A percentile compares a stretch with the other conserved stretches of the same genome.
phyloP scores from a whole-genome alignment of 768 basidiomycete genomes.

The Clathrus columnatus region DNA sequence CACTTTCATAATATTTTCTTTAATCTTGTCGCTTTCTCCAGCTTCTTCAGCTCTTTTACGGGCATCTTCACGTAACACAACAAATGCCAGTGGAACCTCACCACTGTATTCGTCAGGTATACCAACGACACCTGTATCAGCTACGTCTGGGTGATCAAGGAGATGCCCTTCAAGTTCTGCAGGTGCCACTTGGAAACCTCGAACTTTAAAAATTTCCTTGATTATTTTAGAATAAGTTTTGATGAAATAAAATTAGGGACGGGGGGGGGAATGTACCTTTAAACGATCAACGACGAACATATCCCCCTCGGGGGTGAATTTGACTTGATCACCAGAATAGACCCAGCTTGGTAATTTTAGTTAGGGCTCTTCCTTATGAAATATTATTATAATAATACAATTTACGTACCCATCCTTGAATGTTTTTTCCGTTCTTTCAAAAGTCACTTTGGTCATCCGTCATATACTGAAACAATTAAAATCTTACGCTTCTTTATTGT shows the following conservation, averaged over 20 bases:
- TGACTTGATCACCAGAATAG: conserved; percentile 5
- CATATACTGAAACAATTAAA: not conserved
- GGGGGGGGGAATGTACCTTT: not conserved
- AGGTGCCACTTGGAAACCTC: conserved; percentile 23
- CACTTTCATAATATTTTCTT: conserved; percentile 50
- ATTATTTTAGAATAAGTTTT: conserved; percentile 17
- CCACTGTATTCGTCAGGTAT: conserved; percentile 26
- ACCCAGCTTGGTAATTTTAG: not conserved
- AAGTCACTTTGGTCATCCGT: not conserved
- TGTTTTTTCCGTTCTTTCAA: conserved; percentile 51
- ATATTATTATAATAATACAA: too few species aligned
- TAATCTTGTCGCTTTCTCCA: conserved; percentile 29
- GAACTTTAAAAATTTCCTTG: conserved; percentile 65
- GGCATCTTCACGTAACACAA: conserved; percentile 39
- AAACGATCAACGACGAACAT: not conserved
- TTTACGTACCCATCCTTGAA: conserved; percentile 65
- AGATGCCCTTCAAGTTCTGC: conserved; percentile 27
- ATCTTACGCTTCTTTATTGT: conserved; percentile 54
- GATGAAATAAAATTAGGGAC: not conserved
- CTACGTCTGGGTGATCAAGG: conserved; percentile 20
- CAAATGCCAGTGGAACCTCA: conserved; percentile 63
- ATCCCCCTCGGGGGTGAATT: conserved; percentile 1
- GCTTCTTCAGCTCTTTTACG: conserved; percentile 28
- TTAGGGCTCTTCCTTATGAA: too few species aligned
- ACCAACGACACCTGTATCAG: conserved; percentile 21